Evolutionary conservation across 129 eudicot genomes (phyloP).

Genomic region (Flaveria linearis): DNA sequence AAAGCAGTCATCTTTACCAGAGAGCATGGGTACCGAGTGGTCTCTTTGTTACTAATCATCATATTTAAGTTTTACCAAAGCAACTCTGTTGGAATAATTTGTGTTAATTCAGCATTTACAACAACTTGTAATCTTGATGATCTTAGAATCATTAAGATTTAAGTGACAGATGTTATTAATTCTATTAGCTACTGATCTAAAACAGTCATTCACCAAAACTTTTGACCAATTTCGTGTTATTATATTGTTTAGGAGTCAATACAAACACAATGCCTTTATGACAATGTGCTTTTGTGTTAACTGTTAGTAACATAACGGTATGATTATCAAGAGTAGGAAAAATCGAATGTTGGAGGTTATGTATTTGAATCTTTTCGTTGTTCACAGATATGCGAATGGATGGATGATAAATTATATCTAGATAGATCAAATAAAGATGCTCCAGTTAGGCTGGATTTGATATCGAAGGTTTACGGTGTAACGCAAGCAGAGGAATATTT

Average conservation of each 20-base stretch:
- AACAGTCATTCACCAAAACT: not conserved
- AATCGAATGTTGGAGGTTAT: not conserved
- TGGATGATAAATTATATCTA: constrained; percentile 38
- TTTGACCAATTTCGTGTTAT: not conserved
- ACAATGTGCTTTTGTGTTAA: not conserved
- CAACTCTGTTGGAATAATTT: not conserved
- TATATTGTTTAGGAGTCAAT: not conserved
- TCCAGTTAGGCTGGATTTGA: constrained; percentile 50
- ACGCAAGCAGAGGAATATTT: constrained; percentile 54
- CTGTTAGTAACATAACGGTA: not conserved
- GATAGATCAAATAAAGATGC: constrained; percentile 35
- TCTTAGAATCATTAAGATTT: not conserved
- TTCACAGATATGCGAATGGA: constrained; percentile 52
- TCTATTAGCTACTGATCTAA: not conserved
- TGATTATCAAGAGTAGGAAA: too few relatives aligned
- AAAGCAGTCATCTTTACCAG: too few relatives aligned
- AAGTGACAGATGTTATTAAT: not conserved
- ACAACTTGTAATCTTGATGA: not conserved
- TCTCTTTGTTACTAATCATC: too few relatives aligned
- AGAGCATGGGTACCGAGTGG: too few relatives aligned
- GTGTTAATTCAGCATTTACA: not conserved
- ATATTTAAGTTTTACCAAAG: not conserved
- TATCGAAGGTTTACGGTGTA: constrained; percentile 50
- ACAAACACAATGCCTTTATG: not conserved
- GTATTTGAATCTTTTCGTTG: not conserved